These are phyloP conservation scores for Wickerhamiella infanticola DNA, from an alignment of 1,139 yeast genomes.

Conservation along the genomic window DNA sequence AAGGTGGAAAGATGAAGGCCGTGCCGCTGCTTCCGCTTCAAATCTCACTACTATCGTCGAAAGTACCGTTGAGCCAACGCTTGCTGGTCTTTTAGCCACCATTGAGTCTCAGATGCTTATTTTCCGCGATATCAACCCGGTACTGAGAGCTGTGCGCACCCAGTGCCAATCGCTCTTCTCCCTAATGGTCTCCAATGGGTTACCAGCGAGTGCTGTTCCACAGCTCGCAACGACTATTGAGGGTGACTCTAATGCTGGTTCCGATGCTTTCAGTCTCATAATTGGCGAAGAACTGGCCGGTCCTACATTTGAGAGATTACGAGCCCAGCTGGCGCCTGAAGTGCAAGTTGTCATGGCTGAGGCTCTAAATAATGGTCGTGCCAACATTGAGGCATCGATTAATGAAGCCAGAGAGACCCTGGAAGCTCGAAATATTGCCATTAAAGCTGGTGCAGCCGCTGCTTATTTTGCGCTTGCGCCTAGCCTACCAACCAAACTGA, in stretches of 20 bases:
- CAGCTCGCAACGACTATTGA: constrained; percentile 78
- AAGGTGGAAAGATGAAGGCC: not conserved
- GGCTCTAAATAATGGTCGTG: constrained; percentile 65
- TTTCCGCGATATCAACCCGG: constrained; percentile 78
- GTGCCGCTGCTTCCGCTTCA: not conserved
- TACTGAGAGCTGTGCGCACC: constrained; percentile 68
- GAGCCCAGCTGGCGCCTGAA: constrained; percentile 51
- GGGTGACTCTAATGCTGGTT: constrained; percentile 91
- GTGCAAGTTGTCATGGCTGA: constrained; percentile 58
- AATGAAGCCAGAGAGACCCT: constrained; percentile 49
- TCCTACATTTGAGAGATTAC: constrained; percentile 51
- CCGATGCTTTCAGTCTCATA: constrained; percentile 74
- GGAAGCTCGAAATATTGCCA: constrained; percentile 41
- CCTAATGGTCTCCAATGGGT: constrained; percentile 57
- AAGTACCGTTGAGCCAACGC: constrained; percentile 19
- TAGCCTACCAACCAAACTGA: constrained; percentile 64
- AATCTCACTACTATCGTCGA: not conserved
- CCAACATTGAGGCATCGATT: constrained; percentile 49
- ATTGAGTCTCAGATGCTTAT: constrained; percentile 38
- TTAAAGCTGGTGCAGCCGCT: constrained; percentile 63
- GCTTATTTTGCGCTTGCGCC: constrained; percentile 32
- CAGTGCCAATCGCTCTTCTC: constrained; percentile 71
- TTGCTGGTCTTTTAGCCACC: constrained; percentile 27
- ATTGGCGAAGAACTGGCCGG: constrained; percentile 57
- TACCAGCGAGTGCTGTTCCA: constrained; percentile 31